Evolutionary conservation across 2,329 filamentous ascomycete genomes (phyloP).

Genomic region (Aspergillus novoparasiticus): DNA sequence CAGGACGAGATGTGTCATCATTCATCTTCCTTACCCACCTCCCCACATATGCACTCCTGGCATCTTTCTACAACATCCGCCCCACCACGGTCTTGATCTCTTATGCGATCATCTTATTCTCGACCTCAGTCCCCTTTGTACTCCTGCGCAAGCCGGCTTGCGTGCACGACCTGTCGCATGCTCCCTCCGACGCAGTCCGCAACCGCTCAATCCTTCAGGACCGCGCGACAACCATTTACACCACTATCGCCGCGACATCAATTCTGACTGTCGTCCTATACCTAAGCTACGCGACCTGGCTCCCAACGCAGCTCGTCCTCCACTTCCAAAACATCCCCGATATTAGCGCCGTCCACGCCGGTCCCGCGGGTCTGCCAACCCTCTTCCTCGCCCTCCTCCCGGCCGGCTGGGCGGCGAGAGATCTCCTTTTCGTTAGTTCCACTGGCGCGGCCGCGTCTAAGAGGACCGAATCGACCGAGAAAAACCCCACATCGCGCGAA

Average conservation of each 20-base stretch:
- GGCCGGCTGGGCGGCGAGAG: conserved; percentile 70
- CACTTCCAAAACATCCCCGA: conserved; percentile 74
- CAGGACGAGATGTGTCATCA: conserved; percentile 66
- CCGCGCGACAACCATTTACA: conserved; percentile 63
- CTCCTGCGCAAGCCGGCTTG: conserved; percentile 70
- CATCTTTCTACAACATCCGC: conserved; percentile 74
- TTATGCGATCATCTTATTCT: conserved; percentile 68
- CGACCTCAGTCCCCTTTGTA: conserved; percentile 72
- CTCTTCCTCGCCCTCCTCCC: conserved; percentile 61
- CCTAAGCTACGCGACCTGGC: conserved; percentile 67
- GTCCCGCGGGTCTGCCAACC: conserved; percentile 54
- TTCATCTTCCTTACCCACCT: conserved; percentile 72
- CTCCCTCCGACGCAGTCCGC: conserved; percentile 48
- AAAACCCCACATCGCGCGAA: conserved; percentile 69
- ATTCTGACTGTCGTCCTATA: conserved; percentile 78
- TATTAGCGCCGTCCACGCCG: conserved; percentile 67
- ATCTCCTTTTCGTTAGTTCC: conserved; percentile 71
- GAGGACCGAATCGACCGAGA: conserved; percentile 45
- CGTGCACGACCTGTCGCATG: conserved; percentile 60
- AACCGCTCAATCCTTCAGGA: conserved; percentile 70
- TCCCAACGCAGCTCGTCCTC: conserved; percentile 71
- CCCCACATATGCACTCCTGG: conserved; percentile 74
- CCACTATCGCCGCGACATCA: conserved; percentile 67
- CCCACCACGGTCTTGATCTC: conserved; percentile 62
- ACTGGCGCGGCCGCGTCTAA: conserved; percentile 47